Conservation (phyloP, 768 basidiomycete species). For the Lactarius indigo region DNA sequence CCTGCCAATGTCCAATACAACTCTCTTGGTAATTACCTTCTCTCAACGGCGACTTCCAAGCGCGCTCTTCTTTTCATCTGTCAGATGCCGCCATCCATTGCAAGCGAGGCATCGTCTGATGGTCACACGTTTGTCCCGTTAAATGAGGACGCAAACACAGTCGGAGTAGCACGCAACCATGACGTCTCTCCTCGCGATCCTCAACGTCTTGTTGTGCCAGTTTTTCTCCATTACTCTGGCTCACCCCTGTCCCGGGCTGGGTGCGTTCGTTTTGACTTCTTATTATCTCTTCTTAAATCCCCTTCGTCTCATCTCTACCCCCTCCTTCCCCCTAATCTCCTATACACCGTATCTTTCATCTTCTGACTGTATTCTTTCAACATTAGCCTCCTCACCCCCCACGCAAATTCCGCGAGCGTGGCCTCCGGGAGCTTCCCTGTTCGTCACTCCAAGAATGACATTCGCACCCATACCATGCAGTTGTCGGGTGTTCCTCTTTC, state of each 20-base stretch:
- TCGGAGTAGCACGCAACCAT: background rate
- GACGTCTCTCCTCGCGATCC: slow-evolving; percentile 28
- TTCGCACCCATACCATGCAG: slow-evolving; percentile 63
- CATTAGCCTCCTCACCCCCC: slow-evolving; percentile 50
- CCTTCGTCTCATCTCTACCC: background rate
- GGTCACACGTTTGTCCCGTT: slow-evolving; percentile 21
- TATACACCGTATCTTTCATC: background rate
- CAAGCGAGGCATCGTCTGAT: slow-evolving; percentile 17
- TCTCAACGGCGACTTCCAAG: background rate
- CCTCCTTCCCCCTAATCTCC: background rate
- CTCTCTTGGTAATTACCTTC: background rate
- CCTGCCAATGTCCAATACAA: background rate
- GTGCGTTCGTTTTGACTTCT: slow-evolving; percentile 23
- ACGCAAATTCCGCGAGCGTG: slow-evolving; percentile 26
- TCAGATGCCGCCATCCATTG: slow-evolving; percentile 16
- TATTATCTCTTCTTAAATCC: background rate
- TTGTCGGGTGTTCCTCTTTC: slow-evolving; percentile 52
- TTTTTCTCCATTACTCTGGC: slow-evolving; percentile 18
- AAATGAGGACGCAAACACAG: background rate
- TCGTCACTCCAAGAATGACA: slow-evolving; percentile 58
- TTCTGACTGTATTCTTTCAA: slow-evolving; percentile 11
- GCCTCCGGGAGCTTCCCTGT: slow-evolving; percentile 22
- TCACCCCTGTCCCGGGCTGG: slow-evolving; percentile 33
- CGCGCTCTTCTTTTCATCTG: background rate
- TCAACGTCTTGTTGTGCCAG: slow-evolving; percentile 16